Percentiles rank a stretch among this genome's conserved stretches.
These are phyloP conservation scores for Gaultheria prostrata DNA, from an alignment of 148 eudicot genomes.

Conservation along the genomic window DNA sequence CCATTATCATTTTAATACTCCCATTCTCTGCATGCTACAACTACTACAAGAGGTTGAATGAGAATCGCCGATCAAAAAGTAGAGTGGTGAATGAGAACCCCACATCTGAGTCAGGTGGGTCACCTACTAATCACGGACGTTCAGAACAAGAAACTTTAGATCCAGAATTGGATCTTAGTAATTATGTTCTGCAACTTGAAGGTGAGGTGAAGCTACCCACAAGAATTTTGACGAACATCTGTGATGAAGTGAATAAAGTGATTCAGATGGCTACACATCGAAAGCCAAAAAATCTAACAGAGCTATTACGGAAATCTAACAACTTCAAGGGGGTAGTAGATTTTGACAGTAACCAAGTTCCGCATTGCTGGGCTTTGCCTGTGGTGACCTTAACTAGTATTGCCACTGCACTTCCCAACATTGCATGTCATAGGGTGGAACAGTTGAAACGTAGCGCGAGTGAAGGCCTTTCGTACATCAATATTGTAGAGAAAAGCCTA, in stretches of 20 bases:
- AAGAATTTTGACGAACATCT: background rate
- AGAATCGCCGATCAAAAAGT: no score
- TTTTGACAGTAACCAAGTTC: background rate
- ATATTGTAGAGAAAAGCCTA: background rate
- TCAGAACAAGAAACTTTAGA: background rate
- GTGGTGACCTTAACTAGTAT: slow-evolving; percentile 8
- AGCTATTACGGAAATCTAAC: background rate
- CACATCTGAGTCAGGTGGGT: background rate
- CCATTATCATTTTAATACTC: no score
- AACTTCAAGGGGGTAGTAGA: background rate
- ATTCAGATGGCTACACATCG: background rate
- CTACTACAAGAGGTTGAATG: background rate
- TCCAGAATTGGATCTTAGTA: background rate
- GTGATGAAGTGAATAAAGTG: background rate
- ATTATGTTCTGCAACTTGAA: slow-evolving; percentile 10
- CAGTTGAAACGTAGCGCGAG: background rate
- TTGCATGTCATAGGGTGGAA: background rate
- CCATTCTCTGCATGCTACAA: no score
- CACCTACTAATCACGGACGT: background rate
- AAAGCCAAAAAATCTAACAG: background rate
- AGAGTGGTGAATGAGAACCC: background rate
- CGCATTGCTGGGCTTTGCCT: slow-evolving; percentile 5
- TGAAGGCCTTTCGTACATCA: background rate
- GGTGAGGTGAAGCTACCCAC: background rate
- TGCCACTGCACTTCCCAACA: background rate